Base-by-base conservation (phyloP, 768 basidiomycete genomes). In the Mycena epipterygia region DNA sequence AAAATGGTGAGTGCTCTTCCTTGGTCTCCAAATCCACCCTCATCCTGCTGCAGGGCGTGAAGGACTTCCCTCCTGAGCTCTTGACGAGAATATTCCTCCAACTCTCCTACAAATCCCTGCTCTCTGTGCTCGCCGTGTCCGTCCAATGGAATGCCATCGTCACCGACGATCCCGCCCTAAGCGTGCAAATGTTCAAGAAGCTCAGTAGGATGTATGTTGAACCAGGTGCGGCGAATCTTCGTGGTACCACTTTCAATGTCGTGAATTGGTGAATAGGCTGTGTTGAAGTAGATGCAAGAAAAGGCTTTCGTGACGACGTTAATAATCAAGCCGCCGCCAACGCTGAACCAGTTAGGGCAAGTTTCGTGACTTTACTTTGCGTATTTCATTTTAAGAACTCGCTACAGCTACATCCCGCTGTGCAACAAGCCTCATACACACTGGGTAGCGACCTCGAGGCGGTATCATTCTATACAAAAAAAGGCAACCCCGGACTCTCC, bases 131-230 rank as follows among this genome's bases (percentile, higher is more conserved):
- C 9, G 35, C 33, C 2, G 61, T 62, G 9, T 62, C 13, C 12
- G 61, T 30, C 4, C 61, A 62, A 30, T 62, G 61, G 61, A 62
- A 62, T 13, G 37, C 48, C 33, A 37, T 56, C 55, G 35, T 62
- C 25, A 16, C 23, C 0, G 21, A 62, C 16, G 48, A 62, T 27
- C 61, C 49, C 5, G 33, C 61, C 3, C 33, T 62, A 16, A 21
- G 23, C 14, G 48, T 62, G 23, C 61, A 62, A 25, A 49, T 52
- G 48, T 62, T 62, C 35, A 62, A 52, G 61, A 49, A 25, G 8
- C 48, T 21, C 49, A 62, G 48, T n/a, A 62, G 17, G 61, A 37
- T 37, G 11, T 62, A 62, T 39, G 49, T 62, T 39, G 25, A 51
- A 39, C 25, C 33, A 27, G 61, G 61, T 62, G 25, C 35, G 60